Base-by-base conservation (phyloP, 2,329 filamentous ascomycete species). In the Paramyrothecium sp. region DNA sequence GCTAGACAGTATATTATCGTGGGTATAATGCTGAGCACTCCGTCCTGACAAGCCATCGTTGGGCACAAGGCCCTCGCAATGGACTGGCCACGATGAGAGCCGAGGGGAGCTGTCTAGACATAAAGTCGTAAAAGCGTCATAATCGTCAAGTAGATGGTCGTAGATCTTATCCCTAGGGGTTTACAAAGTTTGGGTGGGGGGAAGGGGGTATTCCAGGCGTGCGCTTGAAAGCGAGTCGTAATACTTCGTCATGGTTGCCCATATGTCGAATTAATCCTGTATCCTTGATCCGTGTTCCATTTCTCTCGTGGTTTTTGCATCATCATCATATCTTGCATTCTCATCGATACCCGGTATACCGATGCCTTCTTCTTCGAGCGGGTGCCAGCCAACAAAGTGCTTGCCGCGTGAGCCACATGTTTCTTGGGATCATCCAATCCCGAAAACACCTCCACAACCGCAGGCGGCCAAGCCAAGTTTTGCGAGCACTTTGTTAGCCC, bases 101-200 rank as follows among this genome's bases (percentile, higher is more conserved):
- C 67, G 64, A 67, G 67, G 69, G 67, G 71, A 70, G 71, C 72
- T 75, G 73, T 77, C 75, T 77, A 76, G 74, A 77, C 74, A 71
- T 77, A 71, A 75, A 69, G 71, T 77, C 75, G 71, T 77, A 70
- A 77, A 75, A 75, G 71, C 73, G 72, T 76, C 73, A 72, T 76
- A 71, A 75, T 77, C 74, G 73, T 77, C 74, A 77, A 73, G 70
- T 70, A 71, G 38, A 65, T 71, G 67, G 67, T 73, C 68, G 64
- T 71, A 67, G 65, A 65, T 67, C 64, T 71, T 70, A 67, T 66
- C 63, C 58, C 56, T 63, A 66, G 63, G 63, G 68, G 38, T 44
- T 44, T 44, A 44, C 38, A 71, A 68, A 68, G 61, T 61, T 58
- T 61, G n/a, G n/a, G n/a, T n/a, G n/a, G n/a, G n/a, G n/a, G n/a